These are phyloP conservation scores for Annulohypoxylon truncatum DNA, from an alignment of 2,329 filamentous ascomycete species.

Conservation along the genomic window DNA sequence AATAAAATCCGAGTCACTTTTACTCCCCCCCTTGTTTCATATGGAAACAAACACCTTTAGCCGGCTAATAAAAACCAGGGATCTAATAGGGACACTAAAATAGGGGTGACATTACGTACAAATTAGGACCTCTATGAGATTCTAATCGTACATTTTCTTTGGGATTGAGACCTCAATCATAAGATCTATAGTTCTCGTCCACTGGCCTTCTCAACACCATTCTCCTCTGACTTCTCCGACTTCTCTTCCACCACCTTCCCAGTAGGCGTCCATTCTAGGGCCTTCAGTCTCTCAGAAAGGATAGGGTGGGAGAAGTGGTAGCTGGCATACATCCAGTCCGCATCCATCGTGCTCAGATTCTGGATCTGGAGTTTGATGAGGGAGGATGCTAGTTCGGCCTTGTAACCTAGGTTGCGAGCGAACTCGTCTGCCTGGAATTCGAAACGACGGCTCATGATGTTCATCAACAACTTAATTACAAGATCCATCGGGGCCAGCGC, in stretches of 20 bases:
- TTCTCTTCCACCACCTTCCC: constrained; percentile 61
- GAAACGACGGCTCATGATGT: constrained; percentile 91
- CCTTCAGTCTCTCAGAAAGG: constrained; percentile 89
- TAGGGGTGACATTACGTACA: background rate
- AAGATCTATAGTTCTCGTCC: constrained; percentile 70
- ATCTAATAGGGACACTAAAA: background rate
- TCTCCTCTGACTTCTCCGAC: constrained; percentile 57
- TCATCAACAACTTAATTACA: constrained; percentile 95
- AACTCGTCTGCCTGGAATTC: constrained; percentile 97
- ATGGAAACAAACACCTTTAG: background rate
- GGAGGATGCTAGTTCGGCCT: constrained; percentile 82
- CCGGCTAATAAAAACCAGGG: background rate
- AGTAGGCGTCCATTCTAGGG: constrained; percentile 85
- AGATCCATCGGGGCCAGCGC: constrained; percentile 94
- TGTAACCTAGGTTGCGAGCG: constrained; percentile 85
- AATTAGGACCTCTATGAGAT: constrained; percentile 1
- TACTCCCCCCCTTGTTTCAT: background rate
- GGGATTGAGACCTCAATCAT: background rate
- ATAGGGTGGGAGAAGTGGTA: constrained; percentile 99
- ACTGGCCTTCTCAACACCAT: constrained; percentile 73
- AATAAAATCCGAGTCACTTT: background rate
- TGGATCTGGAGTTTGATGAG: constrained; percentile 98
- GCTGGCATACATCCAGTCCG: constrained; percentile 97
- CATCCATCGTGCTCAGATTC: constrained; percentile 98
- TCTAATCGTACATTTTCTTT: constrained; percentile 19